Percentiles rank a stretch among this genome's conserved stretches.
Conservation (phyloP, 495 filamentous ascomycete genomes). For the Lasiosphaeriaceae sp. region DNA sequence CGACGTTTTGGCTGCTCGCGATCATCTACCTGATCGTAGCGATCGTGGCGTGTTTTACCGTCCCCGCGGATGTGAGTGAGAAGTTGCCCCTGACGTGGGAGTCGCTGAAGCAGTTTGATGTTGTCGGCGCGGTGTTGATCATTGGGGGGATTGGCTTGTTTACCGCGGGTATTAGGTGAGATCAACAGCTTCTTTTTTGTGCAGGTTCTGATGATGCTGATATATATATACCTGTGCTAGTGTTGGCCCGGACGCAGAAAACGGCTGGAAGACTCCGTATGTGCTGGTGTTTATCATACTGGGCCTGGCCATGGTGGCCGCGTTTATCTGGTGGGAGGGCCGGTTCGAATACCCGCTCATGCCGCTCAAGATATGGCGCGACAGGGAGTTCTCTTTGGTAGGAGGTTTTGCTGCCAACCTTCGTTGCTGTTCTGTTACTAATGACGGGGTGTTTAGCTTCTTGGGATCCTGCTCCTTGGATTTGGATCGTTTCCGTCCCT, state of each 20-base stretch:
- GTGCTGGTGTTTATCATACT: not conserved
- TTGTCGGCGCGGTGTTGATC: not conserved
- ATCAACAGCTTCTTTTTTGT: too few species aligned
- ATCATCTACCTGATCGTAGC: constrained; percentile 4
- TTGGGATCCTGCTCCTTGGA: not conserved
- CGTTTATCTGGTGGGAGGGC: constrained; percentile 3
- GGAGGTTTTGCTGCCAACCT: too few species aligned
- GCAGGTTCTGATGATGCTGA: not conserved
- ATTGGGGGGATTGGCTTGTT: constrained; percentile 2
- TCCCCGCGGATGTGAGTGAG: not conserved
- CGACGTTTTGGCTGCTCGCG: constrained; percentile 2
- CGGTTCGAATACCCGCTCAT: not conserved
- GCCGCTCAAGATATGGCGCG: constrained; percentile 1
- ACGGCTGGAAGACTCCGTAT: constrained; percentile 4
- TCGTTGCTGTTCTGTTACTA: not conserved
- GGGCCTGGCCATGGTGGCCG: not conserved
- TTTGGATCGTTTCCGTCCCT: constrained; percentile 2
- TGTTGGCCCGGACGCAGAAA: constrained; percentile 1
- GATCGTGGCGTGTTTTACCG: constrained; percentile 2
- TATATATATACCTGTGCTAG: not conserved
- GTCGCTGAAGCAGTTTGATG: constrained; percentile 4
- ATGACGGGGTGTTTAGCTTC: not conserved
- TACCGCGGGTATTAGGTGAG: constrained; percentile 2
- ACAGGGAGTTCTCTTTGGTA: constrained; percentile 2
- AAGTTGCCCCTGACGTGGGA: not conserved